These are phyloP conservation scores for Salvia sclarea DNA, from an alignment of 305 asterid genomes.

Conservation along the genomic window DNA sequence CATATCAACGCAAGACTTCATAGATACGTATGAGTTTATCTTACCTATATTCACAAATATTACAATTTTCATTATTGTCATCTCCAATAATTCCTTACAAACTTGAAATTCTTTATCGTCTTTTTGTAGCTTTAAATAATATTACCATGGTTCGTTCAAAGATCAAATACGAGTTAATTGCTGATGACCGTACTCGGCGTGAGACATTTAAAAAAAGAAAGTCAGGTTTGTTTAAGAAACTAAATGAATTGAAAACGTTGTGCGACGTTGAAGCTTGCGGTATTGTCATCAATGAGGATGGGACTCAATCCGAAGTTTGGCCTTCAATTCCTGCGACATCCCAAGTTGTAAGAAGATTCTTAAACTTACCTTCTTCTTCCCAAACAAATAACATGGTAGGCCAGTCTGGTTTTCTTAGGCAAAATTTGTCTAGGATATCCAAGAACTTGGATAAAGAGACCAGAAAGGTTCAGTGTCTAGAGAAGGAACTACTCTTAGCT, in stretches of 20 bases:
- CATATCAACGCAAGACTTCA: not conserved
- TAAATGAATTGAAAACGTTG: slow-evolving; percentile 45
- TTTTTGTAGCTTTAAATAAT: slow-evolving; percentile 35
- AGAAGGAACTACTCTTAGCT: slow-evolving; percentile 41
- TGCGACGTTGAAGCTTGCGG: slow-evolving; percentile 54
- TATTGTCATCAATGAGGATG: slow-evolving; percentile 38
- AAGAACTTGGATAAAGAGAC: slow-evolving; percentile 47
- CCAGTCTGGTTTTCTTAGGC: slow-evolving; percentile 44
- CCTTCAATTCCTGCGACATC: slow-evolving; percentile 41
- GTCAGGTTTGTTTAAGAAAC: slow-evolving; percentile 48
- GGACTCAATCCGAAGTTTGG: slow-evolving; percentile 44
- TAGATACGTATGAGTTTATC: not conserved
- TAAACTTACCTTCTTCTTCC: slow-evolving; percentile 37
- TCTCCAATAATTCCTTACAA: not conserved
- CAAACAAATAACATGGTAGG: slow-evolving; percentile 36
- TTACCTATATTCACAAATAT: not conserved
- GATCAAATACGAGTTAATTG: slow-evolving; percentile 46
- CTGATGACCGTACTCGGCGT: slow-evolving; percentile 46
- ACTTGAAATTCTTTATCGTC: slow-evolving; percentile 32
- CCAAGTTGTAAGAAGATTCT: slow-evolving; percentile 39
- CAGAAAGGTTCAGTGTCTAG: slow-evolving; percentile 31
- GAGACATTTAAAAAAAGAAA: slow-evolving; percentile 53
- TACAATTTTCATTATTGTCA: not conserved
- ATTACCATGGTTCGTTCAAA: slow-evolving; percentile 51
- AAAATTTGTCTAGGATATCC: slow-evolving; percentile 43